Evolutionary conservation across 2,329 filamentous ascomycete genomes (phyloP).

Genomic region (Sclerotiophoma versabilis): DNA sequence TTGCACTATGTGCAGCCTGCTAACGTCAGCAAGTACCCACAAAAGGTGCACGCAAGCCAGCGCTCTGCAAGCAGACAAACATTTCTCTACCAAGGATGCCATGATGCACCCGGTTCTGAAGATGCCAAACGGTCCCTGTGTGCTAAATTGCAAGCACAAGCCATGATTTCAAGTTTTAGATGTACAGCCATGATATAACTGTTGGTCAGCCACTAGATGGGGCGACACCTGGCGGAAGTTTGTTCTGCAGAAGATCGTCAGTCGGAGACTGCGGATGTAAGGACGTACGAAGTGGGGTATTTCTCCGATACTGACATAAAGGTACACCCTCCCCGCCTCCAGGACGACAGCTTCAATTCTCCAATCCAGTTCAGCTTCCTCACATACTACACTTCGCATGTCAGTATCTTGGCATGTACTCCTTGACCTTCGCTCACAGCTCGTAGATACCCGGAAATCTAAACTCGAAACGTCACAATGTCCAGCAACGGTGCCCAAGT

Average conservation of each 20-base stretch:
- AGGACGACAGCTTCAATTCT: background rate
- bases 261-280: slow-evolving; percentile 16
- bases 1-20: background rate
- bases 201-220: background rate
- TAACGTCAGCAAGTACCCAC: background rate
- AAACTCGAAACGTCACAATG: slow-evolving; percentile 20
- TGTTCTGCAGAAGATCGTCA: background rate
- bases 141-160: background rate
- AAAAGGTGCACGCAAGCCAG: background rate
- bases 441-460: background rate
- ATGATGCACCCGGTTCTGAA: background rate
- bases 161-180: background rate
- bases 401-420: background rate
- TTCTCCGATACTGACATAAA: slow-evolving; percentile 17
- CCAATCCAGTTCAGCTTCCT: background rate
- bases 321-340: slow-evolving; percentile 3
- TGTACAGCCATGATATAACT: background rate
- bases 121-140: background rate
- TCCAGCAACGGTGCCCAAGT: slow-evolving; percentile 20
- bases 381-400: background rate
- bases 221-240: background rate
- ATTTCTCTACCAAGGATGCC: background rate
- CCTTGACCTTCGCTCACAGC: background rate
- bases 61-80: background rate
- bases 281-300: slow-evolving; percentile 24